Evolutionary conservation across 345 rosid genomes (phyloP).

Genomic region (Aegle marmelos): DNA sequence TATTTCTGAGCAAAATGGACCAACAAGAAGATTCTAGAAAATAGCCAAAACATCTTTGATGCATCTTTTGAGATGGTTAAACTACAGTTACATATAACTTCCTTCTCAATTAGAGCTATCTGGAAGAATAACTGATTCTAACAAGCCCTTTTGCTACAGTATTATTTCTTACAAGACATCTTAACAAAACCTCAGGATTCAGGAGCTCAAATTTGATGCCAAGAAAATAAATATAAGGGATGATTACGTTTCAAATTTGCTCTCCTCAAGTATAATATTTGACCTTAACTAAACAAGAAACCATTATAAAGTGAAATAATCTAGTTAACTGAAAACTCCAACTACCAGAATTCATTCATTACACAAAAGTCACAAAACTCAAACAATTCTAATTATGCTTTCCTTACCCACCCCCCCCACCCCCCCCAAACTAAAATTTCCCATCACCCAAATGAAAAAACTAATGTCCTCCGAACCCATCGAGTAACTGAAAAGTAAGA

Average conservation of each 20-base stretch:
- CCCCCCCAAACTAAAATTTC: background rate
- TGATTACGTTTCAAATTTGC: background rate
- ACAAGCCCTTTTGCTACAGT: background rate
- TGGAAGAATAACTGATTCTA: background rate
- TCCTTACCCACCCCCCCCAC: background rate
- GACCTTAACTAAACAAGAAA: background rate
- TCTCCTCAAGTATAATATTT: constrained; percentile 2
- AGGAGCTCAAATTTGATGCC: background rate
- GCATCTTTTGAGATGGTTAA: background rate
- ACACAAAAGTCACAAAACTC: background rate
- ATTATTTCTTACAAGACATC: background rate
- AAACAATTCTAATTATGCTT: background rate
- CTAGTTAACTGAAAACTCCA: background rate
- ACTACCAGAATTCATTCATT: background rate
- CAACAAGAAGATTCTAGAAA: background rate
- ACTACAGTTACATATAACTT: background rate
- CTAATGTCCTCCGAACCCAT: background rate
- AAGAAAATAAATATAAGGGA: background rate
- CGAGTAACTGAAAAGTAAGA: background rate
- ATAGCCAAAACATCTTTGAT: background rate
- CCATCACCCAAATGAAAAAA: constrained; percentile 1
- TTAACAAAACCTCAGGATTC: background rate
- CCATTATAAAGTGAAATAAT: background rate
- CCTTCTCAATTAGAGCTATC: background rate
- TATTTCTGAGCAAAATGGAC: background rate